phyloP scores from a whole-genome alignment of 768 basidiomycete genomes.

The Hortiboletus campestris region DNA sequence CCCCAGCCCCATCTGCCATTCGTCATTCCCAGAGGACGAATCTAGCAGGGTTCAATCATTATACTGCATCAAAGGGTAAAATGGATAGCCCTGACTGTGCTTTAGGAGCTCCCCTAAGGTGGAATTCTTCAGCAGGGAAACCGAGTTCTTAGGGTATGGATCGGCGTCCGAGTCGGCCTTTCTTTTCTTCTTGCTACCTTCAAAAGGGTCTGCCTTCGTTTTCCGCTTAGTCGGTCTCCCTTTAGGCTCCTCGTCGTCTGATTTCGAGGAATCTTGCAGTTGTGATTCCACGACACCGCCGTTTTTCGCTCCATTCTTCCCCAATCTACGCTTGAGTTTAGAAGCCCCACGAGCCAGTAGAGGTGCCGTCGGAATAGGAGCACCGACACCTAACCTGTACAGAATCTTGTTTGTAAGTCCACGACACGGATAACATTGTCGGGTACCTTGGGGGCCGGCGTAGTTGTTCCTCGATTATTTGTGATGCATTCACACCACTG shows the following conservation, averaged over 20 bases:
- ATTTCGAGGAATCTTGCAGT: conserved; percentile 22
- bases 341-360: conserved; percentile 52
- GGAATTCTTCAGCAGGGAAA: background rate
- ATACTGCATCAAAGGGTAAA: background rate
- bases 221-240: conserved; percentile 60
- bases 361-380: conserved; percentile 51
- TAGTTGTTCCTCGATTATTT: conserved; percentile 65
- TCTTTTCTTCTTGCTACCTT: conserved; percentile 44
- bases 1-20: background rate
- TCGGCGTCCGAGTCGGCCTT: conserved; percentile 26
- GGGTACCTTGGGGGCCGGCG: conserved; percentile 66
- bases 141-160: background rate
- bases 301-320: conserved; percentile 50
- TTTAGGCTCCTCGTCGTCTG: conserved; percentile 55
- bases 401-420: conserved; percentile 7
- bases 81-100: conserved; percentile 12
- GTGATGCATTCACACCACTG: conserved; percentile 36
- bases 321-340: conserved; percentile 59
- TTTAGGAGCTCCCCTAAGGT: background rate
- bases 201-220: conserved; percentile 57
- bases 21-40: conserved; percentile 5
- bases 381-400: conserved; percentile 72
- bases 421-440: background rate
- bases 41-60: conserved; percentile 6
- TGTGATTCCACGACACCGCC: conserved; percentile 37